Base-by-base conservation (phyloP, 768 basidiomycete genomes). In the Termitomyces sp. region DNA sequence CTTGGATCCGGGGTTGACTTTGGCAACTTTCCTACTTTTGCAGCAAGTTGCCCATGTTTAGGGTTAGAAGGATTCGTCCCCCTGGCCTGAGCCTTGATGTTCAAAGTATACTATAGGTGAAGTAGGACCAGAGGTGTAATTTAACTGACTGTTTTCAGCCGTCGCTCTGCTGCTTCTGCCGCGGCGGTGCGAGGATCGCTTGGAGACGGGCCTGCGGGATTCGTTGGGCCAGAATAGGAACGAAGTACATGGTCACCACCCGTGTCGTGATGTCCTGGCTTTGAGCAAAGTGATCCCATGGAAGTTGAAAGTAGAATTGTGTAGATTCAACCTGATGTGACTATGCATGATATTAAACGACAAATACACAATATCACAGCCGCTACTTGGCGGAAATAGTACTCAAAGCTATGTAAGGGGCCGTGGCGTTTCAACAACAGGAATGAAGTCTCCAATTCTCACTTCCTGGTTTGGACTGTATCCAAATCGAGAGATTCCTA, bases 261-360 rank as follows among this genome's bases (percentile, higher is more conserved):
- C 58, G 77, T 73, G 56, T 20, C n/a, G 13, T 80, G 72, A 39
- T 66, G 62, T 50, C 69, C 69, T 33, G 74, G 66, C 68, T 81
- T 84, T 31, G 84, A 85, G 65, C 83, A 85, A 46, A 83, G 70
- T 59, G 80, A 81, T 60, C 83, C 84, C 84, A 86, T 84, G 58
- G 22, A 6, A 51, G 31, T 33, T 20, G n/a, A 24, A 7, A 33
- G 51, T 26, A n/a, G 28, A 45, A 20, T 20, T 28, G n/a, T 47
- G 33, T 33, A 6, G 29, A 29, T 29, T 29, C 0, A 13, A 29
- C 28, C 28, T 28, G 36, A 57, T 60, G 55, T 62, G 61, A 62
- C 59, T 41, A 37, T 31, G 20, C 15, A 31, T n/a, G n/a, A 48
- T 45, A 15, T 26, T 28, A 47, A 9, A 49, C 29, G 42, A 37